Percentiles rank a stretch among this genome's conserved stretches.
phyloP scores from a whole-genome alignment of 495 filamentous ascomycete species.

The Cudoniella acicularis region DNA sequence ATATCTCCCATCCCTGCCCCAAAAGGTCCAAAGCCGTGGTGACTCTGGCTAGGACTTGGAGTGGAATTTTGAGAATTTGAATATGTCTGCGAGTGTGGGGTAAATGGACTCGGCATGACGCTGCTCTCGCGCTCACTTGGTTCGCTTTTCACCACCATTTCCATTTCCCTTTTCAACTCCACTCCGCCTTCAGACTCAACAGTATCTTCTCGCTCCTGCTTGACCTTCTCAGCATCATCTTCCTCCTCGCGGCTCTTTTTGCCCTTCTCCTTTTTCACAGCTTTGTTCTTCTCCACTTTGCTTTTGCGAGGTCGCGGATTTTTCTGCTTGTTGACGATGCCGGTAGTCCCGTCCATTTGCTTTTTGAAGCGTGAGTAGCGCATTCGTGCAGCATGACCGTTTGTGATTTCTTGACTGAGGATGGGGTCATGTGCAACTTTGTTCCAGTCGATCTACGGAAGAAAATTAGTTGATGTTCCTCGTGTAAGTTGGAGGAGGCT shows the following conservation, averaged over 20 bases:
- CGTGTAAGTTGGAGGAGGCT: no score
- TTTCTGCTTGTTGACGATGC: constrained; percentile 20
- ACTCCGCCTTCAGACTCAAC: not conserved
- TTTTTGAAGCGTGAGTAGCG: constrained; percentile 67
- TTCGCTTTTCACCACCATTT: not conserved
- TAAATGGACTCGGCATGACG: not conserved
- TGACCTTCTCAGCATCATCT: constrained; percentile 5
- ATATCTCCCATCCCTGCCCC: not conserved
- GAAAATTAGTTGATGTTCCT: no score
- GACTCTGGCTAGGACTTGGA: not conserved
- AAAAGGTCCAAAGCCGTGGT: not conserved
- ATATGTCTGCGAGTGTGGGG: not conserved
- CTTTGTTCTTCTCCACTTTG: constrained; percentile 15
- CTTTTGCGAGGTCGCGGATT: constrained; percentile 11
- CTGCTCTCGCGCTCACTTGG: not conserved
- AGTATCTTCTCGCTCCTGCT: constrained; percentile 1
- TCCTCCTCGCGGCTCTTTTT: not conserved
- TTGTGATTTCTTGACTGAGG: constrained; percentile 58
- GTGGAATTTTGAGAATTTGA: not conserved
- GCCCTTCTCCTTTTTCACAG: not conserved
- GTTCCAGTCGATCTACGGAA: constrained; percentile 75
- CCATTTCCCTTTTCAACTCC: not conserved
- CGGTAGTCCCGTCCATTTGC: constrained; percentile 50
- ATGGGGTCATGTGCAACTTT: constrained; percentile 51
- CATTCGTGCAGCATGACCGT: constrained; percentile 80